Evolutionary conservation across 805 yeast species (phyloP).

Genomic region (Kazachstania viticola): DNA sequence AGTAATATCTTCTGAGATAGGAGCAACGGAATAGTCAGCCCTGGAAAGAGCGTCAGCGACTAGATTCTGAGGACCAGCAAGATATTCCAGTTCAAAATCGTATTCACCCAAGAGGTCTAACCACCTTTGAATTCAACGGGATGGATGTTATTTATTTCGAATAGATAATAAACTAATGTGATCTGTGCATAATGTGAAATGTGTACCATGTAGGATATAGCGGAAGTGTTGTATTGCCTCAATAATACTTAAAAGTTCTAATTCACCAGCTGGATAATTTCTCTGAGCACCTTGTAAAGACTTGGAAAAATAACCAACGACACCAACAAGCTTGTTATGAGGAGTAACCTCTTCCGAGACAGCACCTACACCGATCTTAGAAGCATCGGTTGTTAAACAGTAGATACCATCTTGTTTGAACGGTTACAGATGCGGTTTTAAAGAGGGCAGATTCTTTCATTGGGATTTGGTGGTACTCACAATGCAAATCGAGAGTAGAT

Average conservation of each 20-base stretch:
- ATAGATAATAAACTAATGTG: slow-evolving; percentile 4
- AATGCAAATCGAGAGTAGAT: not conserved
- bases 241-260: slow-evolving; percentile 7
- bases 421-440: slow-evolving; percentile 3
- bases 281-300: slow-evolving; percentile 32
- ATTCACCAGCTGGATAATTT: slow-evolving; percentile 7
- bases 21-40: not conserved
- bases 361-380: slow-evolving; percentile 8
- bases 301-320: slow-evolving; percentile 11
- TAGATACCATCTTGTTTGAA: slow-evolving; percentile 1
- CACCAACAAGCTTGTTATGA: slow-evolving; percentile 4
- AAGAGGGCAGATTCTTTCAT: not conserved
- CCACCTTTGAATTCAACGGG: slow-evolving; percentile 4
- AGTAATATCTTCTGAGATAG: not conserved
- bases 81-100: slow-evolving; percentile 7
- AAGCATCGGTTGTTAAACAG: slow-evolving; percentile 9
- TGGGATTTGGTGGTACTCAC: not conserved
- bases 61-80: slow-evolving; percentile 5
- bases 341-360: slow-evolving; percentile 7
- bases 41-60: slow-evolving; percentile 11
- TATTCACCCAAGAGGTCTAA: slow-evolving; percentile 5
- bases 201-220: slow-evolving; percentile 6
- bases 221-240: slow-evolving; percentile 7
- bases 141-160: slow-evolving; percentile 6
- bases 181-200: slow-evolving; percentile 5